Evolutionary conservation across 2,329 filamentous ascomycete species (phyloP).

Genomic region (Ophiostoma australiae): DNA sequence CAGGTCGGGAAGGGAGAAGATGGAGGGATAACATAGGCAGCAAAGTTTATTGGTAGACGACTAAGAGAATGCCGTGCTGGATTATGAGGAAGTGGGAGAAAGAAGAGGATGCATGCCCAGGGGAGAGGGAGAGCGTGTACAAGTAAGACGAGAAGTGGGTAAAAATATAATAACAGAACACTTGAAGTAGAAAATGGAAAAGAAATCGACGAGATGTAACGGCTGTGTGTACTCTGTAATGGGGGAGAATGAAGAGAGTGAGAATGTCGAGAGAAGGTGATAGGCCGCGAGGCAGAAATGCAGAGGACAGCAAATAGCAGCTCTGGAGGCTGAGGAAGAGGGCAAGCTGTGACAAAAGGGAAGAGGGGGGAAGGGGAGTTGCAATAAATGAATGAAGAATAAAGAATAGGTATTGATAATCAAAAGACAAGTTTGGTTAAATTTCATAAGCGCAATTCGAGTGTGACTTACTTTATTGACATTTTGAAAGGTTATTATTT

Average conservation of each 20-base stretch:
- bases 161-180: slow-evolving; percentile 16
- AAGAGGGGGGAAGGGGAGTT: background rate
- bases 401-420: background rate
- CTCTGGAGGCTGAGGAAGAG: background rate
- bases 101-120: slow-evolving; percentile 20
- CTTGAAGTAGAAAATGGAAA: slow-evolving; percentile 14
- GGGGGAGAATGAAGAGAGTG: background rate
- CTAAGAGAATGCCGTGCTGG: background rate
- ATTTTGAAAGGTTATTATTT: slow-evolving; percentile 33
- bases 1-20: slow-evolving; percentile 17
- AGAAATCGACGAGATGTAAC: background rate
- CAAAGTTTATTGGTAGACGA: background rate
- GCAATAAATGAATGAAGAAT: background rate
- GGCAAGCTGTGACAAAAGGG: background rate
- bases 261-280: background rate
- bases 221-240: background rate
- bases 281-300: background rate
- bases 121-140: background rate
- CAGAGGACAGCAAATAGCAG: background rate
- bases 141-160: slow-evolving; percentile 22
- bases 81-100: slow-evolving; percentile 24
- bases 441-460: background rate
- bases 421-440: background rate
- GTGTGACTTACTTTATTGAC: slow-evolving; percentile 51
- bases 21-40: slow-evolving; percentile 10